Base-by-base conservation (phyloP, 2,329 filamentous ascomycete species). In the Hirsutella rhossiliensis region DNA sequence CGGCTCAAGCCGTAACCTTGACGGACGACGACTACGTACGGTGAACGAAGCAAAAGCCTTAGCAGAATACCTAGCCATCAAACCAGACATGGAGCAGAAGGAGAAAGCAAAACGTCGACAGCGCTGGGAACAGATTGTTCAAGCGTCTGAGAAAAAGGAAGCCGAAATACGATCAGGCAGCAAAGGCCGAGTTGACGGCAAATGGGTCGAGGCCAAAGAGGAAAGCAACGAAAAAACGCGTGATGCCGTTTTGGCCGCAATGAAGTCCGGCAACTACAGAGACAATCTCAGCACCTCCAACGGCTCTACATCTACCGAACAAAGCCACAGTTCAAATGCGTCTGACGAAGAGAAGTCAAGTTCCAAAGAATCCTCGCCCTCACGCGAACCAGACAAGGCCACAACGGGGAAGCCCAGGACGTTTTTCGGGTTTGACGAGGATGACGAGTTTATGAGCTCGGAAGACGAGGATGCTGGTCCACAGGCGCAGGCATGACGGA, bases 121-220 rank as follows among this genome's bases (percentile, higher is more conserved):
- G 62, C 72, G 89, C 40, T 95, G 88, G 87, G 82, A 95, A 61
- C 78, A 89, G 56, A 84, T 97, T 44, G 83, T 97, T 12, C 84
- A 90, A 41, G 73, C 82, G 47, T 82, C 92, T 0, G 90, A 97
- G 61, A 76, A 80, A 48, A 83, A 81, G 53, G 84, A 94, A 55
- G 82, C 87, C 31, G 89, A 95, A 57, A 77, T 96, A 42, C 82
- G 78, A 62, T 80, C 81, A 47, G 87, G 86, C 11, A 72, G 75
- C 50, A 75, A 78, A 53, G 78, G 80, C 43, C 74, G 82, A 61
- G 64, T 96, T 36, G 87, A 96, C 56, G 87, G 87, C 0, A 84
- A 90, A 59, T 98, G 90, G 88, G 81, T 97, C 36, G 92, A 98
- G 60, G 84, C 87, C 51, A 95, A 94, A 63, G 89, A 96, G 54